Evolutionary conservation across 1,139 yeast genomes (phyloP).

Genomic region (Debaryomyces sp.): DNA sequence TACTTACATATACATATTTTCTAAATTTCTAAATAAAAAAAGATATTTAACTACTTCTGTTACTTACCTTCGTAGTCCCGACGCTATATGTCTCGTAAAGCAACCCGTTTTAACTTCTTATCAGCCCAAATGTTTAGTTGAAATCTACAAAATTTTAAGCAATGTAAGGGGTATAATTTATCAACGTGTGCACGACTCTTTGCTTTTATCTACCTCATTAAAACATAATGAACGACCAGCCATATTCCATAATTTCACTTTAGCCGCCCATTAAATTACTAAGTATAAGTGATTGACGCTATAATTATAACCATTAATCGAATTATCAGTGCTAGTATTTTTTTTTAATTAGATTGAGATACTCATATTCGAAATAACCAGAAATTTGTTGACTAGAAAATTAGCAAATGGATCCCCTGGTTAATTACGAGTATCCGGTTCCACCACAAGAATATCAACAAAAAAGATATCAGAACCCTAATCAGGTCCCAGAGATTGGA

Average conservation of each 20-base stretch:
- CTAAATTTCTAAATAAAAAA: slow-evolving; percentile 1
- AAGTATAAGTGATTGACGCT: not conserved
- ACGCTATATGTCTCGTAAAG: not conserved
- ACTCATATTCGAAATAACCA: slow-evolving; percentile 3
- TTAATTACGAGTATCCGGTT: slow-evolving; percentile 13
- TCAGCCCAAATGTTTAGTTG: not conserved
- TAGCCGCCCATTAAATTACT: not conserved
- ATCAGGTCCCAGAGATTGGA: not conserved
- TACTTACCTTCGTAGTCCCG: not conserved
- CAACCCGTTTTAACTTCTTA: not conserved
- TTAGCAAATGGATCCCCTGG: slow-evolving; percentile 14
- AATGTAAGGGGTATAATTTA: slow-evolving; percentile 2
- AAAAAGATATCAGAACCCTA: slow-evolving; percentile 6
- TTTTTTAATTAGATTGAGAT: slow-evolving; percentile 1
- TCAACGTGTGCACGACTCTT: not conserved
- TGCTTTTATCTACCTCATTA: slow-evolving; percentile 6
- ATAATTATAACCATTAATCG: not conserved
- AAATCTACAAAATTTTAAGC: not conserved
- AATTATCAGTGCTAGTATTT: not conserved
- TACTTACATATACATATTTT: slow-evolving; percentile 3
- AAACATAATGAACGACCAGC: slow-evolving; percentile 2
- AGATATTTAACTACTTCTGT: not conserved
- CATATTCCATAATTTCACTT: not conserved
- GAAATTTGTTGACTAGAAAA: not conserved
- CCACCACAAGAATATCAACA: slow-evolving; percentile 7